Conservation (phyloP, 1,284 basidiomycete species). For the Trametes sp. region DNA sequence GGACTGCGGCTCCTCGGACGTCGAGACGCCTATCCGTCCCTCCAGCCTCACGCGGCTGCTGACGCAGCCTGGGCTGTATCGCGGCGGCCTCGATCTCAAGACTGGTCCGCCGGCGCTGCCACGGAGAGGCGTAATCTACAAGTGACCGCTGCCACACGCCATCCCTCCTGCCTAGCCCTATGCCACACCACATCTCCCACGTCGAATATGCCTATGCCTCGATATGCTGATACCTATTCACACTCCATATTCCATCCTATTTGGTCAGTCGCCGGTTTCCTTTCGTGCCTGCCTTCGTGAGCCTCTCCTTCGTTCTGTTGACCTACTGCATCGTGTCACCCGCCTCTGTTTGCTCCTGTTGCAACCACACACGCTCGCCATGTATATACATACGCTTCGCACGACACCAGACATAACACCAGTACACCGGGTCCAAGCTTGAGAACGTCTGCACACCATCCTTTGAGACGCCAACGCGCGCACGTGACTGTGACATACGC, state of each 20-base stretch:
- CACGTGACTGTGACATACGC: conserved; percentile 34
- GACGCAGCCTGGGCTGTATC: neutral
- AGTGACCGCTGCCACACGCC: conserved; percentile 3
- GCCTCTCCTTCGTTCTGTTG: neutral
- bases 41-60: conserved; percentile 10
- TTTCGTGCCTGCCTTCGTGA: neutral
- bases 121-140: neutral
- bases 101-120: neutral
- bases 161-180: neutral
- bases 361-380: neutral
- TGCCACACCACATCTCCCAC: neutral
- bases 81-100: neutral
- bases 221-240: conserved; percentile 1
- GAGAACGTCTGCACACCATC: no score
- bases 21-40: conserved; percentile 11
- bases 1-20: conserved; percentile 28
- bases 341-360: neutral
- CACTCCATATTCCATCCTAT: neutral
- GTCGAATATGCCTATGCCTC: neutral
- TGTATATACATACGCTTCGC: neutral
- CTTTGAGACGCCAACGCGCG: conserved; percentile 25
- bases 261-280: neutral
- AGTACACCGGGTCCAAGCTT: no score
- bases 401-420: neutral
- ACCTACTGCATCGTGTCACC: neutral